phyloP scores from a whole-genome alignment of 345 rosid species.

The Angophora floribunda region DNA sequence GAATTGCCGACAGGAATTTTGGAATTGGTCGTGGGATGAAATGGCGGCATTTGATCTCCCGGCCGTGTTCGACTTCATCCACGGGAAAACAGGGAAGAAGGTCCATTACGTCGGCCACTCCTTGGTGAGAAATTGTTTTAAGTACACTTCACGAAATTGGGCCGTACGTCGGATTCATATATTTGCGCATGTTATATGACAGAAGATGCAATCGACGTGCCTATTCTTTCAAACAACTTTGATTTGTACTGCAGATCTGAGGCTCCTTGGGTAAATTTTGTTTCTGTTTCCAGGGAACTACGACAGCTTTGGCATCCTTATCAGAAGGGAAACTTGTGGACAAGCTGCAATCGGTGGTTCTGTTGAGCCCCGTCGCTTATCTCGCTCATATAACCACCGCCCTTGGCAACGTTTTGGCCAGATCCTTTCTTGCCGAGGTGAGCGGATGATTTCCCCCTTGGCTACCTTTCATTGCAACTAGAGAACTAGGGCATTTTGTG shows the following conservation, averaged over 20 bases:
- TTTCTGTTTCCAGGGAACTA: slow-evolving; percentile 51
- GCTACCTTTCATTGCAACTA: neutral
- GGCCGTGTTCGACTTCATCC: slow-evolving; percentile 55
- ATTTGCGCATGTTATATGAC: neutral
- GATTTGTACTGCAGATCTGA: neutral
- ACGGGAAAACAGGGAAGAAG: slow-evolving; percentile 52
- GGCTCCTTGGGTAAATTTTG: no score
- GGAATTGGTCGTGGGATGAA: slow-evolving; percentile 99
- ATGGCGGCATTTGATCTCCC: slow-evolving; percentile 63
- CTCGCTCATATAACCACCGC: slow-evolving; percentile 80
- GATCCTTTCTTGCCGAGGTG: slow-evolving; percentile 76
- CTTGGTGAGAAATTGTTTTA: slow-evolving; percentile 24
- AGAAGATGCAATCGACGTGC: neutral
- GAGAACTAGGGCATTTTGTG: neutral
- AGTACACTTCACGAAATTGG: no score
- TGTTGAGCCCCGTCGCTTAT: slow-evolving; percentile 83
- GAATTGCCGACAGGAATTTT: slow-evolving; percentile 37
- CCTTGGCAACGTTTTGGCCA: slow-evolving; percentile 59
- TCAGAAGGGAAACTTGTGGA: slow-evolving; percentile 61
- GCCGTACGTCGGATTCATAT: no score
- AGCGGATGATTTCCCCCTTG: neutral
- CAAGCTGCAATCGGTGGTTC: slow-evolving; percentile 53
- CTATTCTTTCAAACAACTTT: neutral
- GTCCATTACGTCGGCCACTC: slow-evolving; percentile 88
- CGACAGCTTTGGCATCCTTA: slow-evolving; percentile 65